Evolutionary conservation across 805 yeast species (phyloP).

Genomic region (Candida chauliodis): DNA sequence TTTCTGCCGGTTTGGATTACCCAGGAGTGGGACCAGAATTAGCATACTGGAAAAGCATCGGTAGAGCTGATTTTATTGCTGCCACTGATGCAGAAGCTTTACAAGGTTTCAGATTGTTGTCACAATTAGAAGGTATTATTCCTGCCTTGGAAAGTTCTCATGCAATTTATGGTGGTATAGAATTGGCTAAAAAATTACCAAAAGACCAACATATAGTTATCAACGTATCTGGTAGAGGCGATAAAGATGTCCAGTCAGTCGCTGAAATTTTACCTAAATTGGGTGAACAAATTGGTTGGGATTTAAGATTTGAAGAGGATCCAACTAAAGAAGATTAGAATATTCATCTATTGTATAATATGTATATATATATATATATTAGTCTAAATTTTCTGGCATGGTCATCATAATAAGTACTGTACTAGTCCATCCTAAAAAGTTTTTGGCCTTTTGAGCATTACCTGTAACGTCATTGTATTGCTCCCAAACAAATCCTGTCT

Average conservation of each 20-base stretch:
- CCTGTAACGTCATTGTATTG: constrained; percentile 82
- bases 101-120: constrained; percentile 80
- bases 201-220: constrained; percentile 80
- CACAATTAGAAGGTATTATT: constrained; percentile 95
- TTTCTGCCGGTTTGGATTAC: constrained; percentile 96
- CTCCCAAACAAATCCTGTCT: constrained; percentile 86
- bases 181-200: constrained; percentile 77
- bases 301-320: constrained; percentile 74
- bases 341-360: constrained; percentile 10
- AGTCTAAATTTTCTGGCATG: constrained; percentile 53
- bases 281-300: constrained; percentile 95
- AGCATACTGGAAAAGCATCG: constrained; percentile 90
- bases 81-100: constrained; percentile 96
- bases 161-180: constrained; percentile 88
- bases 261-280: constrained; percentile 88
- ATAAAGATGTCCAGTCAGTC: constrained; percentile 96
- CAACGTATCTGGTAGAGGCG: constrained; percentile 97
- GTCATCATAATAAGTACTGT: constrained; percentile 76
- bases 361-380: background rate
- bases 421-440: constrained; percentile 94
- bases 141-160: constrained; percentile 98
- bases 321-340: constrained; percentile 26
- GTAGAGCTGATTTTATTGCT: constrained; percentile 86
- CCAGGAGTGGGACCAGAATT: constrained; percentile 99
- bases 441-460: constrained; percentile 73